Evolutionary conservation across 495 filamentous ascomycete species (phyloP).

Genomic region (Elasticomyces elasticus): DNA sequence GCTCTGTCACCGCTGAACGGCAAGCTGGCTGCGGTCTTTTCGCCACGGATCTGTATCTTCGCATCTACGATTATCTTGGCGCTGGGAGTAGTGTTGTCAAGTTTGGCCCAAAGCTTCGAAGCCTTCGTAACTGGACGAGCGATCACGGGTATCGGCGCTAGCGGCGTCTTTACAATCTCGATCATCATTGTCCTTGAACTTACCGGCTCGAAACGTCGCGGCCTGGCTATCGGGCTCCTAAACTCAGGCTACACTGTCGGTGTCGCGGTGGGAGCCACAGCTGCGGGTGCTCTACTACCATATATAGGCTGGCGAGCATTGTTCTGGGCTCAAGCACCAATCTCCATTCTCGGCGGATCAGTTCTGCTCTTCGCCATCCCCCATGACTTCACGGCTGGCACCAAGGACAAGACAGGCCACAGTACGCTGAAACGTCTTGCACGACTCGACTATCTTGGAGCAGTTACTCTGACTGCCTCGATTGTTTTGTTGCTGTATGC

Average conservation of each 20-base stretch:
- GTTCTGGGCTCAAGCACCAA: constrained; percentile 57
- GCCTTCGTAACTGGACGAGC: constrained; percentile 58
- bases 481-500: constrained; percentile 57
- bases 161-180: constrained; percentile 54
- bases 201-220: constrained; percentile 50
- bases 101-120: constrained; percentile 43
- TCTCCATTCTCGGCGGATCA: constrained; percentile 49
- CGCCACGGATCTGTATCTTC: constrained; percentile 50
- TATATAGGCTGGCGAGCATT: constrained; percentile 59
- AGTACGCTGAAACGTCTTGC: constrained; percentile 37
- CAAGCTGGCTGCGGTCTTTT: constrained; percentile 57
- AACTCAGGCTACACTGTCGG: constrained; percentile 60
- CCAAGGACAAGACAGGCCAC: constrained; percentile 6
- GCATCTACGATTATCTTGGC: constrained; percentile 46
- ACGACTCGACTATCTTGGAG: constrained; percentile 59
- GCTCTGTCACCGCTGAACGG: constrained; percentile 56
- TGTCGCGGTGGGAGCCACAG: constrained; percentile 57
- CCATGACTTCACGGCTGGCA: constrained; percentile 20
- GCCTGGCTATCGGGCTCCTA: constrained; percentile 58
- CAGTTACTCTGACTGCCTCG: constrained; percentile 44
- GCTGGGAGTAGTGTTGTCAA: constrained; percentile 52
- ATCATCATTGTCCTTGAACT: constrained; percentile 63
- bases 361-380: constrained; percentile 50
- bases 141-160: constrained; percentile 54
- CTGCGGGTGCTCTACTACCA: constrained; percentile 54